Percentiles rank a stretch among this genome's conserved stretches.
Evolutionary conservation across 1,139 yeast genomes (phyloP).

Genomic region (Geotrichum fermentans): DNA sequence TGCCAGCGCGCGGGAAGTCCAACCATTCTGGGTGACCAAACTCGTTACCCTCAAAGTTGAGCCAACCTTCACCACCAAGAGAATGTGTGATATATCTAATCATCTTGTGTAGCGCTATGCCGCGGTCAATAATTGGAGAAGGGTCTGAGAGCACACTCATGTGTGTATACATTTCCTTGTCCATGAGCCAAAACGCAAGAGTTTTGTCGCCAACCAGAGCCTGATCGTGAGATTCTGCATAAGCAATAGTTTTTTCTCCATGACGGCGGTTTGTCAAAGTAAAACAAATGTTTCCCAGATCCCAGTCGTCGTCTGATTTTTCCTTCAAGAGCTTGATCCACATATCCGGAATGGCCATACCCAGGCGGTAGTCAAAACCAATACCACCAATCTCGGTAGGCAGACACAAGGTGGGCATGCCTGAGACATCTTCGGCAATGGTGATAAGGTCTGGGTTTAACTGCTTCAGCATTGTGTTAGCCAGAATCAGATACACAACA

Average conservation of each 20-base stretch:
- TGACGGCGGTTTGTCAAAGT: conserved; percentile 86
- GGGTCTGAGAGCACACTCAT: conserved; percentile 75
- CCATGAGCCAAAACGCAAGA: conserved; percentile 97
- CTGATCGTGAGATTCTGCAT: conserved; percentile 95
- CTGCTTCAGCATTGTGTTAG: conserved; percentile 66
- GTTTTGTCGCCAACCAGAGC: conserved; percentile 97
- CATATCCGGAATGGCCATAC: conserved; percentile 98
- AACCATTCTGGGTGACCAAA: conserved; percentile 99
- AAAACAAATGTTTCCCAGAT: conserved; percentile 69
- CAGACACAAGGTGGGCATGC: conserved; percentile 91
- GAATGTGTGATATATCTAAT: conserved; percentile 81
- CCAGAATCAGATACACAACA: conserved; percentile 77
- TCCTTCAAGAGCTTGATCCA: conserved; percentile 94
- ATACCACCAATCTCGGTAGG: conserved; percentile 74
- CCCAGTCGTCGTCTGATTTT: conserved; percentile 84
- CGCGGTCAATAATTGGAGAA: conserved; percentile 79
- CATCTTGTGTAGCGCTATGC: conserved; percentile 83
- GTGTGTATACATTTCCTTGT: conserved; percentile 94
- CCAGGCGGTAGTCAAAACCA: conserved; percentile 88
- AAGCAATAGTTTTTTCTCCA: conserved; percentile 83
- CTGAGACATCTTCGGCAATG: conserved; percentile 95
- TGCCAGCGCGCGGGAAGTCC: conserved; percentile 91
- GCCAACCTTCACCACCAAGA: conserved; percentile 92
- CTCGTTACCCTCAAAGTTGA: conserved; percentile 95
- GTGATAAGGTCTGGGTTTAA: conserved; percentile 58